Evolutionary conservation across 495 filamentous ascomycete genomes (phyloP), one percentile per base, ranked within the genome.

Genomic region (Aspergillus nidulans): DNA sequence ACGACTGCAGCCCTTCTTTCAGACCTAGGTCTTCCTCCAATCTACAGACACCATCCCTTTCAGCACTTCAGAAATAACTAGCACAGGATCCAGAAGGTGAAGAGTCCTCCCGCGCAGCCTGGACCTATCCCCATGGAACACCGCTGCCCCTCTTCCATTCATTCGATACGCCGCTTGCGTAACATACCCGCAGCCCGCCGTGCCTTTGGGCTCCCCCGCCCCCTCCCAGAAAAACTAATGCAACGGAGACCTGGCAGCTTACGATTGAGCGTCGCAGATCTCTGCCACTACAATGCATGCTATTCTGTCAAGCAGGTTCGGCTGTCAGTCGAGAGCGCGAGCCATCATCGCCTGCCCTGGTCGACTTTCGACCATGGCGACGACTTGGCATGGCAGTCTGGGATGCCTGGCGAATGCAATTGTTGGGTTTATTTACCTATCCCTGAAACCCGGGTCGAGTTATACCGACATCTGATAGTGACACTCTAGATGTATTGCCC

Each of bases 71-170:
- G 15, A 2, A 16, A 46, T 15, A 23, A 18, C 40, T 43, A 23
- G 19, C 40, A 8, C 18, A 43, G 12, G 40, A 43, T 12, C 18
- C 5, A 10, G 40, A 43, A 2, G 40, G 40, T 12, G 34, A 52
- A n/a, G 34, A 41, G 36, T 39, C 34, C 10, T 52, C 49, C 18
- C 49, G 49, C 2, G 49, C 9, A 42, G 38, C 49, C 49, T 52
- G 34, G 49, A 52, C 34, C 16, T 52, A 41, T 10, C 38, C 23
- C 12, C 15, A 20, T 6, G 36, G 42, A 21, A 42, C 36, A 20
- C 32, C 49, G n/a, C 4, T 39, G 6, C 48, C 48, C 7, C 24
- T 51, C 48, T 38, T 51, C 48, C 30, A 7, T 15, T 51, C 48
- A 34, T 42, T 48, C n/a, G 40, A 44, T 53, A 36, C n/a, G n/a